phyloP scores from a whole-genome alignment of 2,329 filamentous ascomycete species.

The Chaetomium sp. region DNA sequence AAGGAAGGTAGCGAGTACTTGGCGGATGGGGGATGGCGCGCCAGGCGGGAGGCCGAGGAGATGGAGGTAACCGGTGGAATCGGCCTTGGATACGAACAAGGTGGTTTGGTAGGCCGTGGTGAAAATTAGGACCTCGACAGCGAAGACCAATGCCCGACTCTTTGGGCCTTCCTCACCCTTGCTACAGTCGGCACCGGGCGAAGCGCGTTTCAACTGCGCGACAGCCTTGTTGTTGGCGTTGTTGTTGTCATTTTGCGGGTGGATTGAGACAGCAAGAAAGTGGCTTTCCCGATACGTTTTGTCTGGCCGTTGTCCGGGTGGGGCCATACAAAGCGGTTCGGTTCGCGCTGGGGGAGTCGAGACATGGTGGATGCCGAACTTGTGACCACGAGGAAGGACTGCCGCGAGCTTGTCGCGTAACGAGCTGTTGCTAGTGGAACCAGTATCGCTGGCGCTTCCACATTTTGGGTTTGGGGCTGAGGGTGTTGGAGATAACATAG shows the following conservation, averaged over 20 bases:
- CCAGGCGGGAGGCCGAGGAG: slow-evolving; percentile 56
- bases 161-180: slow-evolving; percentile 23
- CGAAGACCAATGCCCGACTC: slow-evolving; percentile 64
- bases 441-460: slow-evolving; percentile 3
- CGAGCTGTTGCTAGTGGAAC: background rate
- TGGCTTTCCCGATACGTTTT: slow-evolving; percentile 84
- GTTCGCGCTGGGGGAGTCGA: slow-evolving; percentile 74
- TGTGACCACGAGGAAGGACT: slow-evolving; percentile 47
- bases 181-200: slow-evolving; percentile 21
- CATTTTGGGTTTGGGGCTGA: slow-evolving; percentile 9
- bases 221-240: background rate
- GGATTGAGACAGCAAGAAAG: slow-evolving; percentile 53
- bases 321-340: slow-evolving; percentile 70
- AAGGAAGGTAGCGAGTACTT: slow-evolving; percentile 69
- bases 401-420: slow-evolving; percentile 38
- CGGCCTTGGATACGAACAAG: slow-evolving; percentile 92
- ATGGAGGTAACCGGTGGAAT: slow-evolving; percentile 84
- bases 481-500: slow-evolving; percentile 17
- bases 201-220: slow-evolving; percentile 15
- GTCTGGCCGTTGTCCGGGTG: slow-evolving; percentile 64
- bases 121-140: slow-evolving; percentile 83
- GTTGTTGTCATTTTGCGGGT: slow-evolving; percentile 15
- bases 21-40: slow-evolving; percentile 65
- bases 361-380: slow-evolving; percentile 73
- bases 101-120: slow-evolving; percentile 74